Base-by-base conservation (phyloP, 352 stramenopile genomes). In the Phytophthora sojae region DNA sequence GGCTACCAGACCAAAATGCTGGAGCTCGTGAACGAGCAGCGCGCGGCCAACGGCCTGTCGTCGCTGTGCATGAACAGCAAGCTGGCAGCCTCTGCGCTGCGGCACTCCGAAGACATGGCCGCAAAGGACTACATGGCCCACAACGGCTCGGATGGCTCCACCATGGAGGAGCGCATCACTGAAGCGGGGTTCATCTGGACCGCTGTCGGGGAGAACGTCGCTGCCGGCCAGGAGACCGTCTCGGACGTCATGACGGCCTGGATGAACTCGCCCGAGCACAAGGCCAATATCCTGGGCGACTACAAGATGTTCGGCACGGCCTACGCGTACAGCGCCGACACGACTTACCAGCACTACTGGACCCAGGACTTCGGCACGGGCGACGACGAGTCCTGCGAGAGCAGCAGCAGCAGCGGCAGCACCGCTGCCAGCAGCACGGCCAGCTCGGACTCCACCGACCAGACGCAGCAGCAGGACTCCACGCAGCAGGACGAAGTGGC, bases 261-360 rank as follows among this genome's bases (percentile, higher is more conserved):
- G 80, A 88, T 88, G 77, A 75, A 79, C 65, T 88, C 80, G 26
- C 49, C 68, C 14, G 80, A 80, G 37, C 80, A 88, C 71, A 73
- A 71, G 39, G 53, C 61, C 30, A 88, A 85, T 53, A 76, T 88
- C 59, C 53, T 88, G 45, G 66, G 71, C 39, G 55, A 62, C 25
- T 80, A 77, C 69, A 75, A 64, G 35, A 59, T 74, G 42, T 71
- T 77, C 25, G 73, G 73, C 35, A 71, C 51, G 0, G 73, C 68
- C 14, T 80, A 77, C 56, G 59, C 60, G 2, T 75, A 75, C 61
- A 76, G 53, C 65, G 49, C 65, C 5, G 50, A 69, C 45, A 68
- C 32, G 17, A 70, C 67, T 35, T 85, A 80, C 67, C 73, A 80
- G 52, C 57, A 78, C 65, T 88, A 80, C 67, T 86, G 81, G 81